These are phyloP conservation scores for Rhizomucor pusillus DNA, from an alignment of 371 early-diverging fungal species.

Conservation along the genomic window DNA sequence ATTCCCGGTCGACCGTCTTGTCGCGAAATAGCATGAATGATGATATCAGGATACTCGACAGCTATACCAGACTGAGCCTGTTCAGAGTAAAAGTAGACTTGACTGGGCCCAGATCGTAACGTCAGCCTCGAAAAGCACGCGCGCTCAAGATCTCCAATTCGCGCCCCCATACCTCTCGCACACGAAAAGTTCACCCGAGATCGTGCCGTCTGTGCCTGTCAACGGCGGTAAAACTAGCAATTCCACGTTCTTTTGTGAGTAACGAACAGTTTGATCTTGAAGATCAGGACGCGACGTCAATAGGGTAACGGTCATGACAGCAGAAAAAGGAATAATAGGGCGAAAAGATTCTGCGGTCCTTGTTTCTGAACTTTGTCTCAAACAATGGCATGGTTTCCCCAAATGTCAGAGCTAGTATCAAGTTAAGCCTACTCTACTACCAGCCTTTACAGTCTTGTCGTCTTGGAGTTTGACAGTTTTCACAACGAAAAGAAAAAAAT, in stretches of 20 bases:
- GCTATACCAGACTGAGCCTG: slow-evolving; percentile 49
- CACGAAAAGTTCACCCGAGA: slow-evolving; percentile 33
- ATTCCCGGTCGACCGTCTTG: slow-evolving; percentile 61
- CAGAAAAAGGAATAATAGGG: slow-evolving; percentile 1
- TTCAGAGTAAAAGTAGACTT: slow-evolving; percentile 55
- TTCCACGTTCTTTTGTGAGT: slow-evolving; percentile 28
- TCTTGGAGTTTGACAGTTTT: no score
- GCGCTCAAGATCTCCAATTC: background rate
- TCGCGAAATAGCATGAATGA: slow-evolving; percentile 80
- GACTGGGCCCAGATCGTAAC: slow-evolving; percentile 15
- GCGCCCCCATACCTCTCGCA: slow-evolving; percentile 37
- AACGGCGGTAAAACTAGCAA: slow-evolving; percentile 41
- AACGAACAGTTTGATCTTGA: slow-evolving; percentile 27
- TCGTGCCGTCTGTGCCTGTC: slow-evolving; percentile 23
- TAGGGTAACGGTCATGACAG: slow-evolving; percentile 42
- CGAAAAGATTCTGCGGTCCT: background rate
- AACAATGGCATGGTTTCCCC: slow-evolving; percentile 20
- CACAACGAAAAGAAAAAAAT: no score
- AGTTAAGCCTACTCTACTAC: no score
- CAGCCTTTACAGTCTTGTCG: slow-evolving; percentile 12
- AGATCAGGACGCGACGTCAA: slow-evolving; percentile 34
- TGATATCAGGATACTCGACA: slow-evolving; percentile 72
- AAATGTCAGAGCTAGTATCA: no score
- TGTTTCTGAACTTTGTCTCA: background rate
- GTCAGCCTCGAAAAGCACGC: background rate